phyloP scores from a whole-genome alignment of 2,329 filamentous ascomycete genomes.

The Aspergillus glaucus region DNA sequence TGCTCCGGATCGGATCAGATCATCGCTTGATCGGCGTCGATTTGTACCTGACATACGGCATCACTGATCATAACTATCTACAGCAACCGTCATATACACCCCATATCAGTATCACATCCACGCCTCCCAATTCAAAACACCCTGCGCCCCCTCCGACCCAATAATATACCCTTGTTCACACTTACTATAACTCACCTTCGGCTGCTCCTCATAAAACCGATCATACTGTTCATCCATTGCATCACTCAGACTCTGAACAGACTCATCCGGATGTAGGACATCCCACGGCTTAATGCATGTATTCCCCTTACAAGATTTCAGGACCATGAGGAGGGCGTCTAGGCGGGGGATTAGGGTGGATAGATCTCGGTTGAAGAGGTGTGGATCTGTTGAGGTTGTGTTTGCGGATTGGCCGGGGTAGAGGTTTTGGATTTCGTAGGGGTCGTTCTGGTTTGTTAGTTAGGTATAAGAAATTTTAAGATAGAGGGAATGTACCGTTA shows the following conservation, averaged over 20 bases:
- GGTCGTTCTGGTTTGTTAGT: conserved; percentile 6
- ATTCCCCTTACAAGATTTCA: not conserved
- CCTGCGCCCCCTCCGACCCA: too few species aligned
- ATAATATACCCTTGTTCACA: not conserved
- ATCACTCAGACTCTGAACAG: conserved; percentile 11
- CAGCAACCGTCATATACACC: too few species aligned
- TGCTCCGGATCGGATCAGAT: too few species aligned
- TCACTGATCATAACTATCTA: too few species aligned
- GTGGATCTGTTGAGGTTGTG: not conserved
- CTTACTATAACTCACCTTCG: not conserved
- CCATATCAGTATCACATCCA: too few species aligned
- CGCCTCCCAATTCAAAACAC: too few species aligned
- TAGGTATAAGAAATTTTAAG: not conserved
- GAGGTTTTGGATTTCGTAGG: conserved; percentile 14
- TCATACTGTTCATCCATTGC: conserved; percentile 12
- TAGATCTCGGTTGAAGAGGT: not conserved
- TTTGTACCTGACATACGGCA: too few species aligned
- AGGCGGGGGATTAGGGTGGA: conserved; percentile 9
- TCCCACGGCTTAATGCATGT: not conserved
- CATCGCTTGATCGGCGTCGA: too few species aligned
- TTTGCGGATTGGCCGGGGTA: not conserved
- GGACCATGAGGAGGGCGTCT: conserved; percentile 6
- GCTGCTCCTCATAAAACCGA: conserved; percentile 9
- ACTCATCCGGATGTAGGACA: conserved; percentile 3
- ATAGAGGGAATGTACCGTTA: conserved; percentile 2